Conservation (phyloP, 192 early-diverging fungal species). For the Cladochytrium replicatum region DNA sequence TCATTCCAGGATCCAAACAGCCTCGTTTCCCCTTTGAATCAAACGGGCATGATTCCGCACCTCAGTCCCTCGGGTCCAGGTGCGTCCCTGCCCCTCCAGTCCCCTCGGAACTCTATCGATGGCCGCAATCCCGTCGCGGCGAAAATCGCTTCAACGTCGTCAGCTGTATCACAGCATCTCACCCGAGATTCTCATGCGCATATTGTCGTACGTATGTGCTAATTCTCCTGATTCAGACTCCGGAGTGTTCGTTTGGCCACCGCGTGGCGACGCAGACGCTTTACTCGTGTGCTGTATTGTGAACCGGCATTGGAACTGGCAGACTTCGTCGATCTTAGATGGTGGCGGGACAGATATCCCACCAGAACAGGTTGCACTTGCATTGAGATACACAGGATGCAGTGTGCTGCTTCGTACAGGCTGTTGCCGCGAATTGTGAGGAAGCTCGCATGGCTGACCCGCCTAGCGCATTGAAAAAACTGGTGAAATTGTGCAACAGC, state of each 20-base stretch:
- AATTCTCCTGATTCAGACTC: no score
- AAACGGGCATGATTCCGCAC: no score
- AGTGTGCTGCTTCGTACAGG: constrained; percentile 7
- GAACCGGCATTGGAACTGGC: constrained; percentile 10
- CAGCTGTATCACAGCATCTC: no score
- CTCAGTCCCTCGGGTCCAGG: no score
- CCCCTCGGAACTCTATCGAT: no score
- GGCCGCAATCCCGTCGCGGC: no score
- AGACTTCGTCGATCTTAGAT: constrained; percentile 8
- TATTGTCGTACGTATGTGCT: constrained; percentile 12
- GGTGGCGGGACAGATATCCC: constrained; percentile 20
- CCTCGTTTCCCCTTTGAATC: no score
- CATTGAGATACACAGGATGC: neutral
- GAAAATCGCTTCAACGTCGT: no score
- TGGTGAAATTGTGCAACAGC: constrained; percentile 7
- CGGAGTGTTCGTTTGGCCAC: no score
- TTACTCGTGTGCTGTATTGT: constrained; percentile 13
- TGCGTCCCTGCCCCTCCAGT: no score
- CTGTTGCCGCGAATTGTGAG: constrained; percentile 8
- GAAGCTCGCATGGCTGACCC: constrained; percentile 8
- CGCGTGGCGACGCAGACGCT: constrained; percentile 4
- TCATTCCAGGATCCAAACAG: no score
- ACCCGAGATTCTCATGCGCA: constrained; percentile 13
- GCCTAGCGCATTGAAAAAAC: constrained; percentile 8
- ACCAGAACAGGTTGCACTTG: constrained; percentile 11